phyloP scores from a whole-genome alignment of 257 asterid genomes.

The Solanum clarkiae region DNA sequence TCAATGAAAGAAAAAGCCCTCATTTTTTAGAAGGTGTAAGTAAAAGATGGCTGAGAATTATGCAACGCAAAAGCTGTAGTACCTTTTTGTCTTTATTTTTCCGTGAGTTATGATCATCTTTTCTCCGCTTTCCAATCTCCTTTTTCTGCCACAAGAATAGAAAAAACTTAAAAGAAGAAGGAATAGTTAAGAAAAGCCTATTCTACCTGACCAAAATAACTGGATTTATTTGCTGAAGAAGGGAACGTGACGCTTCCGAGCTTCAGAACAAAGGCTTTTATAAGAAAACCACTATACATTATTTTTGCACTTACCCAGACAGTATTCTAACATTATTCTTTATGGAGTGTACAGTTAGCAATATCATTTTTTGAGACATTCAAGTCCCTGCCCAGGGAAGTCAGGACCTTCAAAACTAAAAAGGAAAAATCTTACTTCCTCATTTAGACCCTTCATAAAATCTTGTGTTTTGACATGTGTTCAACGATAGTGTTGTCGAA shows the following conservation, averaged over 20 bases:
- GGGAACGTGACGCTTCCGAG: not conserved
- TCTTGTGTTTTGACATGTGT: not conserved
- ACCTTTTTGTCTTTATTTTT: conserved; percentile 85
- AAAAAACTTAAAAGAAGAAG: not conserved
- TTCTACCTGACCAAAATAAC: not conserved
- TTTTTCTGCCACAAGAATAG: conserved; percentile 47
- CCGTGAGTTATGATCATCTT: conserved; percentile 62
- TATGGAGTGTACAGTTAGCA: not conserved
- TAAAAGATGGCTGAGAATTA: not conserved
- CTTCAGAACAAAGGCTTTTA: not conserved
- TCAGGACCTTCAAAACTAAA: not conserved
- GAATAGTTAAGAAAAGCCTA: not conserved
- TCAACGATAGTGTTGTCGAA: not conserved
- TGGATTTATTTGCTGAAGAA: not conserved
- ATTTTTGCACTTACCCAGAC: not conserved
- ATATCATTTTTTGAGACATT: not conserved
- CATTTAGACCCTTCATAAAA: not conserved
- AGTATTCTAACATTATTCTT: not conserved
- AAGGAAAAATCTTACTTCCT: not conserved
- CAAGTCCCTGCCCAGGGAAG: not conserved
- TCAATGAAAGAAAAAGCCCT: not conserved
- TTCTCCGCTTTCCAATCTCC: conserved; percentile 87
- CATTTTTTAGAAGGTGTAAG: not conserved
- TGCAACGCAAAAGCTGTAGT: conserved; percentile 1
- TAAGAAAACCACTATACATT: not conserved